Evolutionary conservation across 192 early-diverging fungal species (phyloP), one percentile per base, ranked within the genome.

Genomic region (Gamsiella multidivaricata): DNA sequence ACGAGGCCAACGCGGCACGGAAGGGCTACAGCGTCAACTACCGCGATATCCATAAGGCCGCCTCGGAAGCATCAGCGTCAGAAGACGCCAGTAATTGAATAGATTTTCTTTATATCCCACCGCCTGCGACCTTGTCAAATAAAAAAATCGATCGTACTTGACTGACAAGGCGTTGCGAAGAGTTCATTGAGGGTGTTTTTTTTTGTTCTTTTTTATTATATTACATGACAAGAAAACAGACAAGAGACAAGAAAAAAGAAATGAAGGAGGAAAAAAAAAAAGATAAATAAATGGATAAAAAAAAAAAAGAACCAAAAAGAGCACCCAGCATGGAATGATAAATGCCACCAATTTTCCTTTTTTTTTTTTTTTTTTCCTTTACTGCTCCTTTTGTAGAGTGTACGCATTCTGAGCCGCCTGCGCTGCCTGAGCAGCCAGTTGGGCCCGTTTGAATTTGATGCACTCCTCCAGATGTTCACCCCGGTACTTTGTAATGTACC

Each of bases 401-500:
- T 61, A 66, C 2, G 64, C 60, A 14, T 59, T 34, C 14, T 54
- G 47, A 15, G 62, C 25, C 11, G 43, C 53, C 46, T 68, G 65
- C 8, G 65, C 54, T 15, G 50, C 50, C 25, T 76, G 73, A 1
- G 51, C 46, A 3, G 54, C 58, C 53, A 68, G 28, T 45, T 76
- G 72, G 2, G 72, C 72, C 14, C 82, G 64, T 54, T 85, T 79
- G 28, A 84, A 69, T 37, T 82, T 80, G 42, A 78, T 74, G 59
- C 87, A 88, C 22, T 85, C 83, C 14, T 64, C 49, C 31, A 88
- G 61, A 81, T 88, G 87, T 53, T 86, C 79, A 11, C 87, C 87
- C 32, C 87, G 52, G 58, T 85, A 85, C 55, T 88, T 88, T 57
- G 86, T 88, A 14, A 84, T 41, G 61, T 81, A 88, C 29, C 81